Evolutionary conservation across 164 flowering plant genomes (phyloP), one percentile per base, ranked within the genome.

Genomic region (Dillenia suffruticosa): DNA sequence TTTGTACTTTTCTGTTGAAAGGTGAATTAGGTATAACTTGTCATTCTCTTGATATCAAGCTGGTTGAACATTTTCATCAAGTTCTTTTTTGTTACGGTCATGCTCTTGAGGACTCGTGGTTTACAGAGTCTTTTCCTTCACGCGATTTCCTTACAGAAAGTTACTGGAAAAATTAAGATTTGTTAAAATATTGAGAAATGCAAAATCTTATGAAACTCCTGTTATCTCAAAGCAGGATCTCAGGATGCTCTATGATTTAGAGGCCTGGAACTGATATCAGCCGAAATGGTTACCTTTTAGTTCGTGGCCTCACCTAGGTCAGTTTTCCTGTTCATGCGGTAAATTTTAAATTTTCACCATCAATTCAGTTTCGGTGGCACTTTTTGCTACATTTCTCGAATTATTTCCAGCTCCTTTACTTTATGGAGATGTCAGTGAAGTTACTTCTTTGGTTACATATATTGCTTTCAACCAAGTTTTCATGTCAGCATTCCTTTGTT

Each of bases 181-280:
- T 71, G n/a, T 66, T 63, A 22, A 69, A 72, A 52, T 40, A 43
- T 69, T 24, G 13, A 66, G 70, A 67, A 32, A 51, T 63, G 49
- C 66, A 58, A 58, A 72, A 65, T 53, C 84, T 82, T 68, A 81
- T 75, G 75, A 65, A 70, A 72, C 78, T 74, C 65, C 57, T 71
- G 67, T 79, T 83, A 74, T 83, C 79, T 79, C 80, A 67, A 77
- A 82, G 85, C 88, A 83, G 88, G 88, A 75, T 62, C 76, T 70
- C 76, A 62, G 69, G 84, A 79, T 76, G 84, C 84, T 79, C 76
- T 77, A 65, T 73, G 77, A 72, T 73, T 70, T 77, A 71, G 77
- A 79, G 78, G 78, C 79, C 81, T 75, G 88, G 79, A 74, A 76
- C 83, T 78, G 85, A 76, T 75, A 72, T 74, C 88, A 72, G 88